phyloP scores from a whole-genome alignment of 257 asterid species.

The Fraxinus excelsior region DNA sequence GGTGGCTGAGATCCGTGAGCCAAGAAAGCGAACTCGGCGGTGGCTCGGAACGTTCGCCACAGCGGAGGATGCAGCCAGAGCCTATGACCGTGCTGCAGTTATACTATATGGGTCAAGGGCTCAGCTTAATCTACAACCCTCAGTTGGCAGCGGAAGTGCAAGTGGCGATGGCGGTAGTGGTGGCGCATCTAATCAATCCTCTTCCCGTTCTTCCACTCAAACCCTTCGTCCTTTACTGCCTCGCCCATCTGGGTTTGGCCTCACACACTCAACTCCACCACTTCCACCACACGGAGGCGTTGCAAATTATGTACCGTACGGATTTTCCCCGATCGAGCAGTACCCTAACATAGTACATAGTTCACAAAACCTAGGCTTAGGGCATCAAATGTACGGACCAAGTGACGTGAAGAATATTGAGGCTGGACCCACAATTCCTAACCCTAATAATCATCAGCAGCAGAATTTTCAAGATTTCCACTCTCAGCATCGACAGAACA shows the following conservation, averaged over 20 bases:
- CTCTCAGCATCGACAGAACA: slow-evolving; percentile 1
- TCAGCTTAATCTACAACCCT: slow-evolving; percentile 74
- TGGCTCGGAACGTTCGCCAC: slow-evolving; percentile 93
- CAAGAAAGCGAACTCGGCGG: slow-evolving; percentile 66
- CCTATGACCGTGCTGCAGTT: slow-evolving; percentile 92
- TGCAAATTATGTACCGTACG: slow-evolving; percentile 42
- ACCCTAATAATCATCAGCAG: slow-evolving; percentile 46
- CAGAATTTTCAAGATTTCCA: slow-evolving; percentile 5
- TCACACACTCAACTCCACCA: slow-evolving; percentile 33
- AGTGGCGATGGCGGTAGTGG: neutral
- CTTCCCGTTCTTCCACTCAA: slow-evolving; percentile 51
- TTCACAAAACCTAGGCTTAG: slow-evolving; percentile 7
- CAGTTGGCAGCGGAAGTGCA: slow-evolving; percentile 23
- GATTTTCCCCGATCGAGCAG: slow-evolving; percentile 53
- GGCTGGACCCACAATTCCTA: slow-evolving; percentile 38
- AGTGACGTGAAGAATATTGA: slow-evolving; percentile 10
- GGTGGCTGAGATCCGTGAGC: slow-evolving; percentile 99
- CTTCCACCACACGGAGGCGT: slow-evolving; percentile 10
- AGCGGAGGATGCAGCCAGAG: slow-evolving; percentile 98
- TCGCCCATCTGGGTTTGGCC: slow-evolving; percentile 65
- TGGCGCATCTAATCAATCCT: slow-evolving; percentile 34
- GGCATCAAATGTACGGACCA: slow-evolving; percentile 22
- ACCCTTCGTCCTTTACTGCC: slow-evolving; percentile 75
- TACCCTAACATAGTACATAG: slow-evolving; percentile 33
- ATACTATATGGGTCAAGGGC: slow-evolving; percentile 74